These are phyloP conservation scores for Apiotrichum veenhuisii DNA, from an alignment of 1,284 basidiomycete genomes.

Conservation along the genomic window DNA sequence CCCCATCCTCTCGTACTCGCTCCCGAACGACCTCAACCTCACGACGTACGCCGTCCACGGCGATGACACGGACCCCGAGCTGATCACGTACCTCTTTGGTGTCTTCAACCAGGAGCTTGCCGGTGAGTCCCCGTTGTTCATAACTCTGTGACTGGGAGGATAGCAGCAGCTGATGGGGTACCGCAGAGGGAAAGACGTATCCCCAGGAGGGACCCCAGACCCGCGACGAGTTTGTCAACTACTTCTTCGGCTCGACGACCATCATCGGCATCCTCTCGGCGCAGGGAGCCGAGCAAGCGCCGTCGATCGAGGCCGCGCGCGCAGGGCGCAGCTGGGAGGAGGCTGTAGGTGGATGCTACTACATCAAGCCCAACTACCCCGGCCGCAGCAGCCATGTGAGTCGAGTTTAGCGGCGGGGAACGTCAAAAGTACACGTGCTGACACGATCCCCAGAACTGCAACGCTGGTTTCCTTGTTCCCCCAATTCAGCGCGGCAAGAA, in stretches of 20 bases:
- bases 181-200: slow-evolving; percentile 64
- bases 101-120: slow-evolving; percentile 71
- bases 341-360: slow-evolving; percentile 74
- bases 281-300: slow-evolving; percentile 22
- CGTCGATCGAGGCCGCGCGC: slow-evolving; percentile 30
- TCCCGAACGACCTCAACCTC: slow-evolving; percentile 39
- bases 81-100: slow-evolving; percentile 61
- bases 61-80: slow-evolving; percentile 53
- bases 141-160: too few species aligned
- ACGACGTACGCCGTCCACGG: slow-evolving; percentile 64
- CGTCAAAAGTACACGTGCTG: background rate
- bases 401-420: slow-evolving; percentile 10
- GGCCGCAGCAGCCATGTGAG: slow-evolving; percentile 87
- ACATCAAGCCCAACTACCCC: slow-evolving; percentile 88
- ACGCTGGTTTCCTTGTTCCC: slow-evolving; percentile 80
- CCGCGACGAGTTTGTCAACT: slow-evolving; percentile 58
- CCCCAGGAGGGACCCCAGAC: slow-evolving; percentile 67
- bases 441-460: slow-evolving; percentile 34
- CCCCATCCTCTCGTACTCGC: slow-evolving; percentile 42
- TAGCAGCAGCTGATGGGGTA: background rate
- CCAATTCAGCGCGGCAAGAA: slow-evolving; percentile 63
- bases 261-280: slow-evolving; percentile 62
- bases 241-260: slow-evolving; percentile 71
- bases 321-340: slow-evolving; percentile 60
- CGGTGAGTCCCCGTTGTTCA: slow-evolving; percentile 36